Evolutionary conservation across 768 basidiomycete species (phyloP), one percentile per base, ranked within the genome.

Genomic region (Agrocybe pediades): DNA sequence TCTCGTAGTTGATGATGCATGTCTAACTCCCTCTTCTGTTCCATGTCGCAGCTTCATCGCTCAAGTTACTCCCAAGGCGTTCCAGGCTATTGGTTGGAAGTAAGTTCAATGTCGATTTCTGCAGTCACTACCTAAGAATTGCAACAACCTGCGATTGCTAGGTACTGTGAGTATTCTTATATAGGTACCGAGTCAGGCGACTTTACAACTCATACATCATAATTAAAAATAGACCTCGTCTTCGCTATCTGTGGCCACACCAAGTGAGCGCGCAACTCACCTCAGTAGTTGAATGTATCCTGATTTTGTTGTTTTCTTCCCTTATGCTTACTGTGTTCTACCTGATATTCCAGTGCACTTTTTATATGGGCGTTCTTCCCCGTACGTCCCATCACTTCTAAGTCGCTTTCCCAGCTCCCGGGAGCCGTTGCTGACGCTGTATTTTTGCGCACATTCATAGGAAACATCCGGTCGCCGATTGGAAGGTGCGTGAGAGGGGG

Each of bases 221-320:
- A 24, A 21, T 23, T 33, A 7, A 26, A 15, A 17, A 4, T 26
- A 73, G 73, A 78, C 53, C 69, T 77, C 13, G 77, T 77, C 2
- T 77, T 77, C 41, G 76, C 74, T 0, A 77, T 78, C 46, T 76
- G 73, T 49, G 71, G 75, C 1, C 74, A 77, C 57, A 74, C 76
- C 1, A 78, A 78, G 74, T 73, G 41, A 49, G 69, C 45, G 21
- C 6, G 13, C 13, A 36, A n/a, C 33, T 36, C 33, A 36, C 33
- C 33, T 36, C 33, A 36, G n/a, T n/a, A n/a, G n/a, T n/a, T n/a
- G n/a, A n/a, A n/a, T n/a, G n/a, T n/a, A n/a, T n/a, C 33, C 33
- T 6, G 33, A 11, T 36, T 5, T 6, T 5, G 4, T 36, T 9
- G 11, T 8, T 27, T 19, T 29, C 46, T 30, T 6, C 21, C 15